Evolutionary conservation across 1,139 yeast genomes (phyloP).

Genomic region (Saccharomyces hybrid): DNA sequence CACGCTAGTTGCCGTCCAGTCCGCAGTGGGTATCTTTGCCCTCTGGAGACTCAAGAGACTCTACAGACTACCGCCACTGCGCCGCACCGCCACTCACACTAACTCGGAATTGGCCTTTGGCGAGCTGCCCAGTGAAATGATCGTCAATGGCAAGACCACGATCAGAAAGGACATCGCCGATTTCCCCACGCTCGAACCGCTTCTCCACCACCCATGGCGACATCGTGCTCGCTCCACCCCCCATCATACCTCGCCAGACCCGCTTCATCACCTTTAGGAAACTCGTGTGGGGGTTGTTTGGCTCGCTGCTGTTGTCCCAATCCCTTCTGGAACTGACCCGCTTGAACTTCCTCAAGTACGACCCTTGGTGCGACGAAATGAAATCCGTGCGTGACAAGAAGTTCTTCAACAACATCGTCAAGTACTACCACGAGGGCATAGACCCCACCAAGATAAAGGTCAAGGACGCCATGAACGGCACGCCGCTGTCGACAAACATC

Average conservation of each 20-base stretch:
- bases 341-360: constrained; percentile 42
- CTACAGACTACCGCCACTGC: constrained; percentile 1
- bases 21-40: constrained; percentile 37
- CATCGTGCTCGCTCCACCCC: constrained; percentile 17
- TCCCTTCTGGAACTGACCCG: constrained; percentile 42
- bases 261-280: background rate
- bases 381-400: constrained; percentile 32
- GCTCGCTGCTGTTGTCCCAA: constrained; percentile 26
- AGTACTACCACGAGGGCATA: constrained; percentile 31
- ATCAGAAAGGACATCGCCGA: constrained; percentile 27
- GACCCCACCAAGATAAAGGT: constrained; percentile 31
- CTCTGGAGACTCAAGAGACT: constrained; percentile 22
- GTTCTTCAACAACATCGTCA: constrained; percentile 30
- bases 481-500: constrained; percentile 23
- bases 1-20: constrained; percentile 42
- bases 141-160: constrained; percentile 9
- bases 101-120: background rate
- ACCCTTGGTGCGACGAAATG: constrained; percentile 63
- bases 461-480: constrained; percentile 28
- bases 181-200: constrained; percentile 30
- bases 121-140: background rate
- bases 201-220: constrained; percentile 22
- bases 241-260: constrained; percentile 17
- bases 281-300: constrained; percentile 17
- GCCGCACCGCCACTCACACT: background rate